A percentile compares a stretch with the other conserved stretches of the same genome.
Evolutionary conservation across 2,329 filamentous ascomycete species (phyloP).

Genomic region (Xylaria sp.): DNA sequence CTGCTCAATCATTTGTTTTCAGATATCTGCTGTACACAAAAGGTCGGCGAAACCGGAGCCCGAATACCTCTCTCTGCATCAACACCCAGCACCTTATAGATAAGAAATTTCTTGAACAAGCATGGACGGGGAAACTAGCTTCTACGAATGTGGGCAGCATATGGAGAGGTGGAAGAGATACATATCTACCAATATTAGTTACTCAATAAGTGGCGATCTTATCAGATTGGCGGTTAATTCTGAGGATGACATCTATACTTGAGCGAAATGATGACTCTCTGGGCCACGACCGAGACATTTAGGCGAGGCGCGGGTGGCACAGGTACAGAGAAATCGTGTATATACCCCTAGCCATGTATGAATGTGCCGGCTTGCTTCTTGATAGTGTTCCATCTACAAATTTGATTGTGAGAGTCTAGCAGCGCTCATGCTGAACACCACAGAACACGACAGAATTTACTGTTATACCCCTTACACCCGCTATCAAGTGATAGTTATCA

Average conservation of each 20-base stretch:
- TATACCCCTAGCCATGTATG: background rate
- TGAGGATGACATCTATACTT: background rate
- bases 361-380: background rate
- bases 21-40: background rate
- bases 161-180: background rate
- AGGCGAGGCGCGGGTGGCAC: background rate
- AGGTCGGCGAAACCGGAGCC: background rate
- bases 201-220: background rate
- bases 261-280: background rate
- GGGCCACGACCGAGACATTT: background rate
- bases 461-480: background rate
- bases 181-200: no score
- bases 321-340: background rate
- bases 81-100: background rate
- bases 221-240: background rate
- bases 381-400: constrained; percentile 6
- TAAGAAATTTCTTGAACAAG: background rate
- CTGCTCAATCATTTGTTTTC: no score
- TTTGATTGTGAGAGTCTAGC: background rate
- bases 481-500: background rate
- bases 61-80: background rate
- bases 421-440: background rate
- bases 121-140: background rate
- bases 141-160: background rate
- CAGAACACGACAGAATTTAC: constrained; percentile 1